phyloP scores from a whole-genome alignment of 257 asterid genomes.

The Fraxinus anomala region DNA sequence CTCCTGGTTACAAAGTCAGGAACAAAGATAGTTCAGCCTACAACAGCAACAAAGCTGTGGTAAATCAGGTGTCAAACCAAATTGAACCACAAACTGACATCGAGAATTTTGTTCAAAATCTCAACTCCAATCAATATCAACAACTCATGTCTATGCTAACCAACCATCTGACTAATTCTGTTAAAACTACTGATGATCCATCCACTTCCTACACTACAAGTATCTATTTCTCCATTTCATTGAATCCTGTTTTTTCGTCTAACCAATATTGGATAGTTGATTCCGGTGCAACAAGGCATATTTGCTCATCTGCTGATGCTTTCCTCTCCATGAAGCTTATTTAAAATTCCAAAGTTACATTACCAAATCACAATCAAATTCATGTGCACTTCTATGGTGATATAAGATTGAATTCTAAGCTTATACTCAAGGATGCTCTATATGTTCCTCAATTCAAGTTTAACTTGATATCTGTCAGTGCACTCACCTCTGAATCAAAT shows the following conservation, averaged over 20 bases:
- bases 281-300: no score
- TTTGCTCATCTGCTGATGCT: no score
- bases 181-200: no score
- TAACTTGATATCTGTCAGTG: not conserved
- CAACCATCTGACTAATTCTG: no score
- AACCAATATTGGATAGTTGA: no score
- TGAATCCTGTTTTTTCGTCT: not conserved
- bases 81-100: not conserved
- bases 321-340: no score
- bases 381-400: not conserved
- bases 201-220: not conserved
- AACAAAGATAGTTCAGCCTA: not conserved
- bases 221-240: not conserved
- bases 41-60: not conserved
- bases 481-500: accelerated
- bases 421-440: not conserved
- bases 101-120: no score
- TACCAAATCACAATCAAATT: no score
- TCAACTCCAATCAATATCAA: no score
- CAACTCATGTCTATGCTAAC: no score
- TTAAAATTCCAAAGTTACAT: no score
- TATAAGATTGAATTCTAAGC: accelerated
- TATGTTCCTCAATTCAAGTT: not conserved
- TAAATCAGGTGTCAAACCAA: not conserved
- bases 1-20: no score